phyloP scores from a whole-genome alignment of 106 monocot species.

The Dioscorea alata region DNA sequence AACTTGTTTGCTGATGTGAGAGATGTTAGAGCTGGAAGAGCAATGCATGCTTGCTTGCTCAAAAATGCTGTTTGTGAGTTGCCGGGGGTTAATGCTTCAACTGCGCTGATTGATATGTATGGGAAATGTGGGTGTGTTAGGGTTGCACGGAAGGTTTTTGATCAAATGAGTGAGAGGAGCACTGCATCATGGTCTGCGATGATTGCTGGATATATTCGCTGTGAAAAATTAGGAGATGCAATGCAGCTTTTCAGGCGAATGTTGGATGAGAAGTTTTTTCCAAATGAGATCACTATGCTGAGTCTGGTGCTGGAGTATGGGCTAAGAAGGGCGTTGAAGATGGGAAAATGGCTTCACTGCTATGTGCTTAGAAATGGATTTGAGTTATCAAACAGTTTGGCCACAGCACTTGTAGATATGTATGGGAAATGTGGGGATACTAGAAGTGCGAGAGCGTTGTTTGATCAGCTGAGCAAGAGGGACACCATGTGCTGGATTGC shows the following conservation, averaged over 20 bases:
- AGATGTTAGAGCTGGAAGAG: conserved; percentile 13
- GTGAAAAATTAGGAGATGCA: conserved; percentile 9
- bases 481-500: conserved; percentile 48
- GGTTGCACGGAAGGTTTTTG: conserved; percentile 34
- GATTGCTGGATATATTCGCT: conserved; percentile 33
- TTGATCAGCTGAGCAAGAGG: conserved; percentile 33
- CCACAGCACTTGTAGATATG: conserved; percentile 54
- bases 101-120: conserved; percentile 54
- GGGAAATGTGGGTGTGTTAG: conserved; percentile 32
- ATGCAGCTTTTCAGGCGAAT: conserved; percentile 40
- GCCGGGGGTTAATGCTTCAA: conserved; percentile 11
- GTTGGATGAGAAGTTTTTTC: conserved; percentile 17
- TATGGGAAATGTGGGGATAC: conserved; percentile 47
- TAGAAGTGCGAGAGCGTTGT: conserved; percentile 34
- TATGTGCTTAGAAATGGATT: conserved; percentile 41
- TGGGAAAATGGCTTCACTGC: conserved; percentile 43
- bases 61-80: conserved; percentile 12
- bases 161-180: conserved; percentile 26
- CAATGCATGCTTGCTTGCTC: conserved; percentile 29
- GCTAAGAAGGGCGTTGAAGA: conserved; percentile 2
- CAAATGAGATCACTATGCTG: conserved; percentile 59
- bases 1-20: conserved; percentile 38
- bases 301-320: conserved; percentile 44
- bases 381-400: conserved; percentile 16
- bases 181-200: conserved; percentile 49